These are phyloP conservation scores for Amanita pseudoporphyria DNA, from an alignment of 768 basidiomycete genomes.

Conservation along the genomic window DNA sequence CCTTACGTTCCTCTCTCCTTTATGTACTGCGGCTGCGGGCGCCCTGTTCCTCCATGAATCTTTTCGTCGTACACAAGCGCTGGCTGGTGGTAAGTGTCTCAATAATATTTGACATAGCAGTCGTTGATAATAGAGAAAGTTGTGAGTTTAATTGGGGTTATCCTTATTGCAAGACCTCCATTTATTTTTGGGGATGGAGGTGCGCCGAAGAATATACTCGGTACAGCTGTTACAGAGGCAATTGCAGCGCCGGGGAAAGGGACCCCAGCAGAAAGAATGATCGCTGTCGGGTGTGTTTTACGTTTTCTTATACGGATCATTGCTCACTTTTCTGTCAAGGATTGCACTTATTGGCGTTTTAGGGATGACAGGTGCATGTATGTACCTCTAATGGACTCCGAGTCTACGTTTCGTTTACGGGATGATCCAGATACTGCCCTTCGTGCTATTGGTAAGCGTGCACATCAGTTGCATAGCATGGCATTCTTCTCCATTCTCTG, in stretches of 20 bases:
- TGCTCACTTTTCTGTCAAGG: constrained; percentile 20
- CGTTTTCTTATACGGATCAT: background rate
- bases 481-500: constrained; percentile 55
- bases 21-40: constrained; percentile 52
- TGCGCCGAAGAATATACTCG: constrained; percentile 5
- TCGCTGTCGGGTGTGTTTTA: constrained; percentile 45
- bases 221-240: constrained; percentile 5
- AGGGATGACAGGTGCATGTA: constrained; percentile 62
- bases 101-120: background rate
- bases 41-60: constrained; percentile 53
- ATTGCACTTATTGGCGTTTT: constrained; percentile 57
- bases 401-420: constrained; percentile 15
- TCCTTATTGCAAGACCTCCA: constrained; percentile 73
- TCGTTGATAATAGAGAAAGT: constrained; percentile 23
- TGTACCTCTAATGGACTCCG: constrained; percentile 14
- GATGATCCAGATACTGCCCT: constrained; percentile 19
- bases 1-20: constrained; percentile 66
- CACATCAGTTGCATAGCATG: constrained; percentile 67
- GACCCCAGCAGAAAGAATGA: constrained; percentile 32
- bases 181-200: constrained; percentile 52
- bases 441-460: constrained; percentile 65
- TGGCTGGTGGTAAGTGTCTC: constrained; percentile 32
- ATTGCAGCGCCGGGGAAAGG: constrained; percentile 13
- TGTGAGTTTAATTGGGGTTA: constrained; percentile 62
- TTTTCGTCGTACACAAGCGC: constrained; percentile 42